Evolutionary conservation across 148 eudicot species (phyloP), one percentile per base, ranked within the genome.

Genomic region (Heliamphora exappendiculata): DNA sequence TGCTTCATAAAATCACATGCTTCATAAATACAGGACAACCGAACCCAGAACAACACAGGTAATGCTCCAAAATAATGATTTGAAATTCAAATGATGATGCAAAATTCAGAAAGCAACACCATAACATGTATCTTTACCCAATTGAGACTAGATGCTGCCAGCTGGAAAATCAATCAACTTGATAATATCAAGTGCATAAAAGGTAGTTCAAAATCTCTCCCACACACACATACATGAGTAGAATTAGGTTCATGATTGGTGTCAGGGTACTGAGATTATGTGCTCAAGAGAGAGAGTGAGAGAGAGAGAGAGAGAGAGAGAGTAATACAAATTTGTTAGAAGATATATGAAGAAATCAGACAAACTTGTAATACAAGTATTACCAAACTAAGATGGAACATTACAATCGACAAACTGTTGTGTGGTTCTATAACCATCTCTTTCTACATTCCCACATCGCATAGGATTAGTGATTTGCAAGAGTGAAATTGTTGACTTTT

Each of bases 1-100:
- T 68, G 20, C 51, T 55, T 51, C 45, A 63, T n/a, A 59, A 74
- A 73, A n/a, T n/a, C n/a, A n/a, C n/a, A 51, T 68, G 20, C 51
- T 55, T 51, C 45, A 63, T n/a, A 59, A 74, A 73, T 29, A 34
- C 26, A 63, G 29, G 44, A 33, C 42, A 62, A 28, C 12, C 37
- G 31, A n/a, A 60, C 26, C 44, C 28, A 44, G 77, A 62, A 62
- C 57, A 60, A 37, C 9, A 2, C 16, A 44, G 29, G 45, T 44
- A 74, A 4, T 26, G 45, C 57, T 41, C 20, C 8, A n/a, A 73
- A 9, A n/a, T 58, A 58, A 39, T 24, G 49, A 57, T 24, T 41
- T 39, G 34, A 26, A 10, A 69, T 69, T 26, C 54, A 69, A 47
- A 24, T 2, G n/a, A 26, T 12, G 55, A 44, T 22, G 20, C 59